Conservation (phyloP, 2,329 filamentous ascomycete species). For the Xylaria digitata region DNA sequence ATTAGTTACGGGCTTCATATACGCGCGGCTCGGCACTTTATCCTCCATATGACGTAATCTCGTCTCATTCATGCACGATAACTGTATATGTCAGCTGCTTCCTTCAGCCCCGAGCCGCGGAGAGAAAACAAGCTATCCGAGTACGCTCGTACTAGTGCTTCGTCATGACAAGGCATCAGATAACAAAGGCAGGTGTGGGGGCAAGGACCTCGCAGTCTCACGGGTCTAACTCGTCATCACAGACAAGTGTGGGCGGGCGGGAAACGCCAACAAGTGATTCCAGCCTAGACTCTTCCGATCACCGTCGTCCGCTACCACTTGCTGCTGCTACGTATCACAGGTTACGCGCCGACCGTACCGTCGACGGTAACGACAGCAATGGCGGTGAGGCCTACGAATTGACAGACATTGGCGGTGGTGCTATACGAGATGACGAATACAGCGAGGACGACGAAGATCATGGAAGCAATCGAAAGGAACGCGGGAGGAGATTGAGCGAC, state of each 20-base stretch:
- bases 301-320: neutral
- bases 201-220: neutral
- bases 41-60: conserved; percentile 23
- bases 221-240: conserved; percentile 17
- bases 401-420: conserved; percentile 25
- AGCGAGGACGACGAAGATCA: conserved; percentile 28
- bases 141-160: neutral
- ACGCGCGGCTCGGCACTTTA: neutral
- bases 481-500: conserved; percentile 35
- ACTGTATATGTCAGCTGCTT: neutral
- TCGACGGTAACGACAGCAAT: neutral
- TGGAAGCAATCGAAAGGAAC: conserved; percentile 19
- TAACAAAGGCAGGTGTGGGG: neutral
- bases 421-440: conserved; percentile 3
- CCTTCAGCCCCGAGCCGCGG: conserved; percentile 3
- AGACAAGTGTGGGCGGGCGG: conserved; percentile 18
- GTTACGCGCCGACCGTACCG: neutral
- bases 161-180: conserved; percentile 18
- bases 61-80: neutral
- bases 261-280: conserved; percentile 28
- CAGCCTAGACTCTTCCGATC: neutral
- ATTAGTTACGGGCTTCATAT: neutral
- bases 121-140: neutral
- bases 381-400: conserved; percentile 42
- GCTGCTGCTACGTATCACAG: neutral